phyloP scores from a whole-genome alignment of 345 rosid genomes.

The Aethionema arabicum region DNA sequence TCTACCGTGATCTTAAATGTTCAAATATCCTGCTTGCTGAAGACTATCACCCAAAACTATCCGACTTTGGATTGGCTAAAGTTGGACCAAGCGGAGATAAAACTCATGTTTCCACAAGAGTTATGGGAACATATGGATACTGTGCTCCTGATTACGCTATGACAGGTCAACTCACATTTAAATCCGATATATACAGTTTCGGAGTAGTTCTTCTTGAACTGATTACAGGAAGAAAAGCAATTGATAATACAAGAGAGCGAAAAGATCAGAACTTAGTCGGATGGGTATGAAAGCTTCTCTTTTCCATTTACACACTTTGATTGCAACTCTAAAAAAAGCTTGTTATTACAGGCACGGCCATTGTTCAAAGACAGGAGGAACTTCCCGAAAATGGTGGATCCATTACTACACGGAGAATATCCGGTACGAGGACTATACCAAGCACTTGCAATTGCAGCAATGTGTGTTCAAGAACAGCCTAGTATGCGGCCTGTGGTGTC shows the following conservation, averaged over 20 bases:
- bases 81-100: conserved; percentile 90
- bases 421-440: conserved; percentile 81
- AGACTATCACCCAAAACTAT: conserved; percentile 72
- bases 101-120: conserved; percentile 90
- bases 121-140: conserved; percentile 96
- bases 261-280: conserved; percentile 76
- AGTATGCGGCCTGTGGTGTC: conserved; percentile 67
- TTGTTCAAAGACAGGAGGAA: conserved; percentile 78
- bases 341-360: conserved; percentile 67
- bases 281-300: conserved; percentile 59
- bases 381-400: conserved; percentile 74
- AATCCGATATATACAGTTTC: conserved; percentile 89
- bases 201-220: conserved; percentile 90
- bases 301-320: not conserved
- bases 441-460: conserved; percentile 87
- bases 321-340: too few relatives aligned
- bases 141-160: conserved; percentile 96
- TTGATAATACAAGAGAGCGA: conserved; percentile 51
- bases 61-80: conserved; percentile 96
- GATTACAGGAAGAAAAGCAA: conserved; percentile 89
- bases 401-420: conserved; percentile 67
- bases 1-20: conserved; percentile 88
- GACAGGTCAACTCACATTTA: conserved; percentile 89
- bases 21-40: conserved; percentile 81
- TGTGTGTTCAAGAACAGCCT: conserved; percentile 95